A percentile compares a stretch with the other conserved stretches of the same genome.
phyloP scores from a whole-genome alignment of 2,329 filamentous ascomycete genomes.

The Colletotrichum sojae region DNA sequence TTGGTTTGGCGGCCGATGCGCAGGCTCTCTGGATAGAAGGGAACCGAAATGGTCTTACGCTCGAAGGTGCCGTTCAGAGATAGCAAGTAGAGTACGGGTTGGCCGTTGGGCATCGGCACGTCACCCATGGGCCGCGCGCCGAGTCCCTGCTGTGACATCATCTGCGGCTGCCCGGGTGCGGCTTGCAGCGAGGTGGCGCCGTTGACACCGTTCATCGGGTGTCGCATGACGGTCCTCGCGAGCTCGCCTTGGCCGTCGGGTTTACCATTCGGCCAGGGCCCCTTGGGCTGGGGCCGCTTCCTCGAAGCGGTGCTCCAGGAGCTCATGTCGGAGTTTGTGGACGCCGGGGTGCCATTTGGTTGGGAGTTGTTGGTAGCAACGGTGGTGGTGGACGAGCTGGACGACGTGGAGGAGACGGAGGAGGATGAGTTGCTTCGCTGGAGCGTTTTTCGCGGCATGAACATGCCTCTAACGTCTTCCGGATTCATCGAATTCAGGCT shows the following conservation, averaged over 20 bases:
- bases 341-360: conserved; percentile 71
- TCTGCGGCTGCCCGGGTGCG: conserved; percentile 55
- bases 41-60: conserved; percentile 94
- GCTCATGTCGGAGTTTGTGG: conserved; percentile 62
- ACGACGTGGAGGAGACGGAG: conserved; percentile 79
- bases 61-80: conserved; percentile 98
- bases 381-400: conserved; percentile 73
- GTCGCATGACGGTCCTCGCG: conserved; percentile 58
- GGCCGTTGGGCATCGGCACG: conserved; percentile 68
- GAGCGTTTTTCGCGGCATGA: conserved; percentile 88
- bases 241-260: conserved; percentile 64
- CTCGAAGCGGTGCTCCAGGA: conserved; percentile 65
- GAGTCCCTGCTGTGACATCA: conserved; percentile 59
- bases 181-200: conserved; percentile 54
- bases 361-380: conserved; percentile 73
- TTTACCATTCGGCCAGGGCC: conserved; percentile 65
- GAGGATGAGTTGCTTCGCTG: conserved; percentile 93
- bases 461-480: conserved; percentile 89
- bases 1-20: conserved; percentile 98
- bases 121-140: conserved; percentile 76
- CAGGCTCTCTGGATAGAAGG: conserved; percentile 92
- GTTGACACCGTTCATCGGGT: conserved; percentile 41
- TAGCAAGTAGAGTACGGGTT: conserved; percentile 86
- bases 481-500: conserved; percentile 78
- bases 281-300: conserved; percentile 67